phyloP scores from a whole-genome alignment of 768 basidiomycete species.

The Rhodosporidiobolus sp. region DNA sequence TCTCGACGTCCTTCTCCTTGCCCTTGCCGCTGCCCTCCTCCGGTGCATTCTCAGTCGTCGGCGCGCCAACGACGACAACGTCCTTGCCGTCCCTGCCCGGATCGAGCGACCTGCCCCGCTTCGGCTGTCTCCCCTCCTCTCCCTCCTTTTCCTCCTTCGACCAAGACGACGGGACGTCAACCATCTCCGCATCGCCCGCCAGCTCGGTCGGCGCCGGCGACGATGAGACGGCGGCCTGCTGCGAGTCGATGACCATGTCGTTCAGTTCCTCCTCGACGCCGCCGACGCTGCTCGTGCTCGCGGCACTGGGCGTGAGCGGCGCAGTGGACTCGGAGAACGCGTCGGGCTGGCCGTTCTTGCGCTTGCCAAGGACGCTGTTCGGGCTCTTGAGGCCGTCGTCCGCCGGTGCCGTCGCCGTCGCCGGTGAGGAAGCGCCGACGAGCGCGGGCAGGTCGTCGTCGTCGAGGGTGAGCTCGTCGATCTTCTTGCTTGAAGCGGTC shows the following conservation, averaged over 20 bases:
- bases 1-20: too few relatives aligned
- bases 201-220: background rate
- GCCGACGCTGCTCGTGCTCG: background rate
- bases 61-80: background rate
- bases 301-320: background rate
- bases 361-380: slow-evolving; percentile 40
- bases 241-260: slow-evolving; percentile 13
- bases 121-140: background rate
- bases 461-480: background rate
- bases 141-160: background rate
- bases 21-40: too few relatives aligned
- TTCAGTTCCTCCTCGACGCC: background rate
- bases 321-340: too few relatives aligned
- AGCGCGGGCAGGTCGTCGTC: slow-evolving; percentile 11
- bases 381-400: slow-evolving; percentile 26
- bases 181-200: slow-evolving; percentile 1
- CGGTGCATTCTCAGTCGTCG: background rate
- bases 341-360: slow-evolving; percentile 35
- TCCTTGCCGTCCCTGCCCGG: background rate
- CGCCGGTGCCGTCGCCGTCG: too few relatives aligned
- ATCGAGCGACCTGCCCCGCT: background rate
- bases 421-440: background rate
- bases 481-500: background rate
- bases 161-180: background rate
- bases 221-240: background rate